Evolutionary conservation across 768 basidiomycete species (phyloP), one percentile per base, ranked within the genome.

Genomic region (Tephrocybe rancida): DNA sequence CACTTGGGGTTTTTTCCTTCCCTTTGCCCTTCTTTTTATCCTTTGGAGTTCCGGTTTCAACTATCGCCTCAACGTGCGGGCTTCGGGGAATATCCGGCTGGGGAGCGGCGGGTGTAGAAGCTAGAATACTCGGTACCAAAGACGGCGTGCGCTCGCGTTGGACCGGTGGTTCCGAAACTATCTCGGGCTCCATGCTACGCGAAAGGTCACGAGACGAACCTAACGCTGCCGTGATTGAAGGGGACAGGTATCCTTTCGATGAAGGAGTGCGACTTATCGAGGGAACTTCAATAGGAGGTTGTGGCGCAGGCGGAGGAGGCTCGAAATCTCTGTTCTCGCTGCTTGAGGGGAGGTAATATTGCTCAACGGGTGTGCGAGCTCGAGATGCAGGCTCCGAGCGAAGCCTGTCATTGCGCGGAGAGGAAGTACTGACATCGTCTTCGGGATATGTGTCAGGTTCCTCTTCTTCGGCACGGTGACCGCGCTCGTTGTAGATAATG

Each of bases 401-500:
- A 39, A 67, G 62, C 26, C 51, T 74, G 1, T 77, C 71, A 7
- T 76, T 72, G 35, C 73, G 73, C 42, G 78, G 72, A 0, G 77
- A 72, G 3, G 65, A 66, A 16, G 61, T 55, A 24, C 56, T 54
- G 25, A 66, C 68, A 52, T 89, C 87, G 52, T 90, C 88, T 65
- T 89, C 88, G 0, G 84, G 82, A 52, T 78, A 83, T 11, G 68
- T 64, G 56, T 89, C 87, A 0, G 74, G 75, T 58, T 90, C 89
- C 30, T 89, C 88, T 64, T 91, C 88, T 30, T 88, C 87, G 4
- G 80, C 76, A 50, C 88, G 81, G 57, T 84, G 83, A 0, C 89
- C 88, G 48, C 87, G 80, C 69, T 92, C 89, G 64, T 88, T 91
- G 70, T 89, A 91, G 10, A 92, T 81, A 50, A 92, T 92, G 6